Base-by-base conservation (phyloP, 441 rosid genomes). In the Theobroma grandiflorum region DNA sequence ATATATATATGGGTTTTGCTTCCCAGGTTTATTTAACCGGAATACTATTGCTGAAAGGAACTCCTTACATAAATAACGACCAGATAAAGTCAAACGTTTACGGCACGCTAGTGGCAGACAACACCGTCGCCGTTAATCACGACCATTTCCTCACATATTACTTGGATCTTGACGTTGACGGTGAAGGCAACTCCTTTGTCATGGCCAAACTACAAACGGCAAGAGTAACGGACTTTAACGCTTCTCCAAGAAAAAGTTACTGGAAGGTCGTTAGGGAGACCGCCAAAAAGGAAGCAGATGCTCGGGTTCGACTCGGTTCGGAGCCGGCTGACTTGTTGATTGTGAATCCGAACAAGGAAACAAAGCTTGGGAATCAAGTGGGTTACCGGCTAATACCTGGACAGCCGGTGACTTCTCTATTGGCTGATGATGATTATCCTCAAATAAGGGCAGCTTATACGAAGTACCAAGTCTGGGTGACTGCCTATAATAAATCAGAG, bases 401-500 rank as follows among this genome's bases (percentile, higher is more conserved):
- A 14, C 85, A 88, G n/a, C 89, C 93, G 6, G 82, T 78, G 0
- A 75, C 85, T 59, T 87, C 98, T 10, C 87, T 92, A 3, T 81
- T 95, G 33, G 49, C 89, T 0, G 87, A 87, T 0, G 94, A 93
- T 64, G 97, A 92, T 83, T 93, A 89, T 61, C 96, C 94, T 2
- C 91, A 90, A 79, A 93, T 92, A 26, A 87, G 96, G 68, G 89
- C 90, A 4, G 86, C 89, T 63, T 91, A 91, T 70, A 86, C 90
- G 0, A 83, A 88, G 62, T 90, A 89, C 75, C 95, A 94, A 74
- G 68, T 92, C 72, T 95, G 97, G 97, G 94, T 90, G 45, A 95
- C 98, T 1, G 91, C 94, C n/a, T 92, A 95, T 86, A 88, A 92
- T 89, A 87, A 82, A 90, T 88, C 91, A 15, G 95, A 95, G 86